These are phyloP conservation scores for Gremmenia infestans DNA, from an alignment of 2,329 filamentous ascomycete genomes.

Conservation along the genomic window DNA sequence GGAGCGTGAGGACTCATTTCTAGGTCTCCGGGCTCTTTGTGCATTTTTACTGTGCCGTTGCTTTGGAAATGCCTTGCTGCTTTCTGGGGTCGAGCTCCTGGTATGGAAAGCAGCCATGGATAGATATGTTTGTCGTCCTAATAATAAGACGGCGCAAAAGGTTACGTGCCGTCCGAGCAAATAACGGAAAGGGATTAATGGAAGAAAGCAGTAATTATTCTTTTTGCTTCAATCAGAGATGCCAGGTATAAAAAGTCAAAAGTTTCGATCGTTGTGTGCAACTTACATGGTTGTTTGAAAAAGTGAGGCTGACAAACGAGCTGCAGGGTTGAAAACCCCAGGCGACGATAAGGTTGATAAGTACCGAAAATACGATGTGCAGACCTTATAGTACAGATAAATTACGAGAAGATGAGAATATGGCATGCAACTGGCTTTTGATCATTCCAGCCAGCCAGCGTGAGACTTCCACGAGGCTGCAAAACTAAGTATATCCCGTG, in stretches of 20 bases:
- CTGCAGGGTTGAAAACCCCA: slow-evolving; percentile 7
- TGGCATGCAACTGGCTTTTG: neutral
- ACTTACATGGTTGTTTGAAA: neutral
- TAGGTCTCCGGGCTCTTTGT: slow-evolving; percentile 11
- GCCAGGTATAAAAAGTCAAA: neutral
- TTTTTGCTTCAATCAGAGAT: neutral
- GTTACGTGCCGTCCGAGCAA: slow-evolving; percentile 7
- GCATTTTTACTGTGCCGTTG: slow-evolving; percentile 10
- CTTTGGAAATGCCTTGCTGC: slow-evolving; percentile 15
- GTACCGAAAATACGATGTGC: too few species aligned
- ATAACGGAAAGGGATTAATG: neutral
- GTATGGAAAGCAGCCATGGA: slow-evolving; percentile 21
- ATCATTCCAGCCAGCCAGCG: neutral
- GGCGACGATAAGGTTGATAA: neutral
- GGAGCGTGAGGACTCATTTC: slow-evolving; percentile 11
- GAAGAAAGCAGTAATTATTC: slow-evolving; percentile 8
- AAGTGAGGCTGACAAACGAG: slow-evolving; percentile 19
- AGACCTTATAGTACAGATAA: too few species aligned
- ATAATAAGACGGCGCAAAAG: slow-evolving; percentile 3
- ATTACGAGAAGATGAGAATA: neutral
- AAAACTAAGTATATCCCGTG: neutral
- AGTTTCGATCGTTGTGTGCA: neutral
- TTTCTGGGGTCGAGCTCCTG: slow-evolving; percentile 15
- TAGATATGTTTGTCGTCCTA: neutral
- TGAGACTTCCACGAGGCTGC: neutral